Base-by-base conservation (phyloP, 1,284 basidiomycete species). In the Cryptococcus wingfieldii region DNA sequence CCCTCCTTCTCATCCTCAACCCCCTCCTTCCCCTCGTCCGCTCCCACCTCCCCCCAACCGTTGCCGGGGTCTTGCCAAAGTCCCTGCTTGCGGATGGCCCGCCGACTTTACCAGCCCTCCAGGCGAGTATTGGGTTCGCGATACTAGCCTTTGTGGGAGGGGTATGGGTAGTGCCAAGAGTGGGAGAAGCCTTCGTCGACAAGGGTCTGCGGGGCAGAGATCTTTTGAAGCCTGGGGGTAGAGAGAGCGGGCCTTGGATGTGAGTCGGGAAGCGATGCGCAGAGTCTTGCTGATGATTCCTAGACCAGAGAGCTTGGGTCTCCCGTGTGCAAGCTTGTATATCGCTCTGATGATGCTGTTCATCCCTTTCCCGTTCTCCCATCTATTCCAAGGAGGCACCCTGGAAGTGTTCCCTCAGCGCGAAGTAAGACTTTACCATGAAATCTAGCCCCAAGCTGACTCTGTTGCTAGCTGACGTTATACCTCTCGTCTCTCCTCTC, bases 401-500 rank as follows among this genome's bases (percentile, higher is more conserved):
- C 55, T 53, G 8, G 59, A 72, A 5, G 85, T 87, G 51, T 94
- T 94, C 68, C 86, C 91, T n/a, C 88, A 92, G 69, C 84, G 91
- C 67, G 86, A 94, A 80, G 89, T 90, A 56, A 61, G 83, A 46
- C 12, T 37, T 38, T 2, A 13, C 6, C 44, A 46, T 23, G 31
- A 47, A 19, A 9, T 2, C 9, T 38, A 12, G 1, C 38, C 31
- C n/a, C 18, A 44, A 12, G 27, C 53, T 57, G 49, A 55, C 25
- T 67, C 66, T 37, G 62, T 1, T 31, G 13, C 27, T 62, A 95
- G 88, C 81, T 98, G 51, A 85, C 93, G 1, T 85, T 93, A 1
- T 98, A 96, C 76, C 82, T 99, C 16, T 95, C 95, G 0, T 92
- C 92, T 1, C 75, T 98, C 8, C 81, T 99, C 13, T 93, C 90